Evolutionary conservation across 495 filamentous ascomycete species (phyloP).

Genomic region (Staphylotrichum longicolle): DNA sequence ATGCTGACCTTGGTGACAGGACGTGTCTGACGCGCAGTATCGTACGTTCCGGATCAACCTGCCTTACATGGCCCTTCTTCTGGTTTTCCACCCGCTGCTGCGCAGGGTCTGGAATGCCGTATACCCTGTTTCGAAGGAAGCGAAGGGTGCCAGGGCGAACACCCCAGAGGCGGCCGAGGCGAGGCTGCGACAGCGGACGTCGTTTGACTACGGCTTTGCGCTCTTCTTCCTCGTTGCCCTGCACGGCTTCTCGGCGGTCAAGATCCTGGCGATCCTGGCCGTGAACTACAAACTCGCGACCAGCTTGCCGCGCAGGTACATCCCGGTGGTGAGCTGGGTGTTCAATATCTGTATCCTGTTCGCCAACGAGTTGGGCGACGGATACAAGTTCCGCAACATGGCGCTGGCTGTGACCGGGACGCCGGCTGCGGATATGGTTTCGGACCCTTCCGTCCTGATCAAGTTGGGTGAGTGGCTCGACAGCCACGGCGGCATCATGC

Average conservation of each 20-base stretch:
- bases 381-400: conserved; percentile 69
- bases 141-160: conserved; percentile 17
- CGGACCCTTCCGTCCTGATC: conserved; percentile 41
- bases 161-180: conserved; percentile 56
- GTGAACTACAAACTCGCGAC: conserved; percentile 80
- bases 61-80: conserved; percentile 68
- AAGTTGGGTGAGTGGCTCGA: conserved; percentile 68
- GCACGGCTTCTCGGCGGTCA: conserved; percentile 81
- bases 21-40: conserved; percentile 90
- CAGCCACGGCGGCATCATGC: conserved; percentile 72
- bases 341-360: conserved; percentile 89
- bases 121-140: conserved; percentile 29
- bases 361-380: conserved; percentile 78
- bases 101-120: conserved; percentile 64
- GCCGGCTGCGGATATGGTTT: conserved; percentile 32
- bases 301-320: conserved; percentile 59
- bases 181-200: conserved; percentile 69
- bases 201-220: conserved; percentile 83
- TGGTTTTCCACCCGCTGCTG: conserved; percentile 73
- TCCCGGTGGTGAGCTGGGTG: conserved; percentile 81
- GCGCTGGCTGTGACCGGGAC: conserved; percentile 49
- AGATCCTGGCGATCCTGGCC: conserved; percentile 75
- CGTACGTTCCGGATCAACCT: conserved; percentile 82
- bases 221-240: conserved; percentile 71
- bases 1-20: conserved; percentile 46